Evolutionary conservation across 108 stramenopile species (phyloP).

Genomic region (Cyclotella sp.): DNA sequence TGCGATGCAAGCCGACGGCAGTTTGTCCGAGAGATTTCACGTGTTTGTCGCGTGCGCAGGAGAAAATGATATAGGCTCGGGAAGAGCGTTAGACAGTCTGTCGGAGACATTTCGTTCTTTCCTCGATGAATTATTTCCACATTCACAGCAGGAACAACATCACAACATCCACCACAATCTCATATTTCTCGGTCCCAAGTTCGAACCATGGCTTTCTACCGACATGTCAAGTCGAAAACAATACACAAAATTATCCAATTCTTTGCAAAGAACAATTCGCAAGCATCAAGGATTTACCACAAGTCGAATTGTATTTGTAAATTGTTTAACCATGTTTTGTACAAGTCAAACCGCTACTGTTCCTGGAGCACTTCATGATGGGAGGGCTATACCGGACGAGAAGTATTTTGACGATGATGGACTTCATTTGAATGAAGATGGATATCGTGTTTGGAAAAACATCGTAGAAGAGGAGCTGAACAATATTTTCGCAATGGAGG

Average conservation of each 20-base stretch:
- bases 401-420: conserved; percentile 68
- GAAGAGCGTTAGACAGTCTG: conserved; percentile 51
- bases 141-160: conserved; percentile 11
- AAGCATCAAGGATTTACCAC: conserved; percentile 26
- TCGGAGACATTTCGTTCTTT: conserved; percentile 40
- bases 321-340: conserved; percentile 82
- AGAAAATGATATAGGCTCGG: conserved; percentile 77
- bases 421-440: conserved; percentile 71
- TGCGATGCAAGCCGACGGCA: neutral
- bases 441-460: conserved; percentile 73
- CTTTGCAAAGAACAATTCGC: conserved; percentile 51
- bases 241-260: conserved; percentile 67
- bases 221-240: conserved; percentile 61
- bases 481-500: conserved; percentile 9
- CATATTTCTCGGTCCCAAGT: conserved; percentile 82
- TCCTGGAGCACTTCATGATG: conserved; percentile 65
- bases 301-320: conserved; percentile 50
- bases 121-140: conserved; percentile 37
- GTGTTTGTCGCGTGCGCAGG: conserved; percentile 81
- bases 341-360: conserved; percentile 46
- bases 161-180: conserved; percentile 33
- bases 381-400: conserved; percentile 61
- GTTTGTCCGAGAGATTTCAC: conserved; percentile 1
- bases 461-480: conserved; percentile 49
- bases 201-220: conserved; percentile 82